Base-by-base conservation (phyloP, 2,329 filamentous ascomycete genomes). In the Bertia moriformis region DNA sequence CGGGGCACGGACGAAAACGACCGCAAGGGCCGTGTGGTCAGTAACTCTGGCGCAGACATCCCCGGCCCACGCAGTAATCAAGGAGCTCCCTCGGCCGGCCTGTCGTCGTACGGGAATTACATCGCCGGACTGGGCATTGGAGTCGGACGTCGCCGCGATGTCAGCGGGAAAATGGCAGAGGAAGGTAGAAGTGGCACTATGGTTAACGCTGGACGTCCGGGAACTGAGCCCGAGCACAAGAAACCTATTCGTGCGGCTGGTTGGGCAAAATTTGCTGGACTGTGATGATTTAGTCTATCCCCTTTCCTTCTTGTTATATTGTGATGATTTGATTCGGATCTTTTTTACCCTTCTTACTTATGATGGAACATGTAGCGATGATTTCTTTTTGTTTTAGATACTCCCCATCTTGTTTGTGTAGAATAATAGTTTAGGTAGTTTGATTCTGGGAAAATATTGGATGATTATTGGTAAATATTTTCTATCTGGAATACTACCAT, bases 91-190 rank as follows among this genome's bases (percentile, higher is more conserved):
- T 47, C 50, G 29, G 51, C 50, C 15, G 49, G 57, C 1, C 48
- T 53, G 3, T 37, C 57, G 20, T 52, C 56, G 1, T 62, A 62
- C 38, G 57, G 59, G 15, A 59, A 52, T 43, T 62, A 62, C 40
- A 59, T 62, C 33, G 58, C 59, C 2, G 56, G 55, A 2, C 44
- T 62, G 3, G 19, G 33, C 15, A n/a, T n/a, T n/a, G 61, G 62
- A 1, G 60, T 65, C 24, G 61, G 61, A n/a, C 51, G 62, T 40
- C 51, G 61, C 39, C 53, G 61, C 30, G 62, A 66, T 40, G 62
- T 66, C 14, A 65, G 61, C 41, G 62, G 62, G 2, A 65, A 65
- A 40, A 47, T 64, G 13, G 62, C 57, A 0, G 62, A 66, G 42
- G 62, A 66, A 50, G 62, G 62, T 3, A 52, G 62, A 18, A 51